Evolutionary conservation across 1,139 yeast species (phyloP), one percentile per base, ranked within the genome.

Genomic region (Kodamaea sp.): DNA sequence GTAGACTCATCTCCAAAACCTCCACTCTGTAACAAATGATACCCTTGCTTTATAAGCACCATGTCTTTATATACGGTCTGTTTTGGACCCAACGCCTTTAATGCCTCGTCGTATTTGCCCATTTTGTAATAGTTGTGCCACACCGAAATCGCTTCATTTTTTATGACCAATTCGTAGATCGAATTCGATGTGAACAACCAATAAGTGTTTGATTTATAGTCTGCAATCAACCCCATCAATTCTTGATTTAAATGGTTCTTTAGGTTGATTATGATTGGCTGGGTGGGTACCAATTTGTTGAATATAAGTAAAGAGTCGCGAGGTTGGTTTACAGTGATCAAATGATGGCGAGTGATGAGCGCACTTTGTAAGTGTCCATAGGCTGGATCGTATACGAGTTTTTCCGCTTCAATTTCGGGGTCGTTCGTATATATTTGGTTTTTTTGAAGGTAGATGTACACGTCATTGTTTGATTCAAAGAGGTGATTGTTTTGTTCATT

Each of bases 81-180:
- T 7, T 34, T 9, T 25, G 34, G 55, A 36, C 73, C 70, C 6
- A 81, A 53, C 10, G 78, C 62, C 2, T 62, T 52, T 34, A 89
- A 63, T 0, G 97, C 97, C 38, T 79, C 79, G 11, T 82, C 85
- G 58, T 72, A 90, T 41, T 77, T 70, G 1, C 78, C 75, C 53
- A 77, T 70, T 32, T 75, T 78, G 41, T 84, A 70, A 55, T 86
- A 73, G 6, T 83, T 73, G 45, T 75, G 76, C 96, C 97, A 88
- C 4, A 89, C 81, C 22, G 86, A 83, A 5, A 73, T 65, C 6
- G 80, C 70, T 56, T 92, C 97, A 49, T 84, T 75, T 26, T 71
- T 74, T 7, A 86, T 67, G 3, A 86, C 71, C 7, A 94, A 62
- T 55, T 94, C 96, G 52, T 72, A 82, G 8, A 87, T 73, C 34